These are phyloP conservation scores for Epichloe baconii DNA, from an alignment of 2,329 filamentous ascomycete species.

Conservation along the genomic window DNA sequence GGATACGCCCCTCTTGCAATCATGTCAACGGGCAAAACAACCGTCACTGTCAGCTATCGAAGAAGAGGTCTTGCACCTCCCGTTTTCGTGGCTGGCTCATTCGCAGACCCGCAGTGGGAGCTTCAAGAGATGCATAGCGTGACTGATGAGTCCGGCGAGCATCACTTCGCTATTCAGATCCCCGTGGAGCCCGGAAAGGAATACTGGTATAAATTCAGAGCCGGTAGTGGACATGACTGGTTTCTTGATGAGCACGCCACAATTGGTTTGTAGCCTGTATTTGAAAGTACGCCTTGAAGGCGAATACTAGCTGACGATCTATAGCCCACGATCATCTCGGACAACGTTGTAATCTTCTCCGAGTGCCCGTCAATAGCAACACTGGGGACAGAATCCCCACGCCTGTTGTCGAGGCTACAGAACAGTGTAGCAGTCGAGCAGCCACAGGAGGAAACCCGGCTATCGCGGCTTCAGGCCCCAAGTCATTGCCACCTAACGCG, in stretches of 20 bases:
- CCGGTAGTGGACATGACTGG: conserved; percentile 58
- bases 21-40: conserved; percentile 17
- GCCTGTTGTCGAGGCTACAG: conserved; percentile 7
- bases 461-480: conserved; percentile 1
- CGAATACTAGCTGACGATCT: neutral
- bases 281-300: neutral
- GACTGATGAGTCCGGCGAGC: conserved; percentile 36
- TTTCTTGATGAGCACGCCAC: conserved; percentile 49
- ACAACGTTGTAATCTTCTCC: conserved; percentile 9
- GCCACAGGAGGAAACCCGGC: neutral
- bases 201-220: conserved; percentile 64
- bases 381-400: neutral
- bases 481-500: conserved; percentile 9
- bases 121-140: conserved; percentile 50
- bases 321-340: conserved; percentile 6
- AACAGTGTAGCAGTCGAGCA: neutral
- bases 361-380: conserved; percentile 8
- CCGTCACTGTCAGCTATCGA: conserved; percentile 47
- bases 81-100: conserved; percentile 56
- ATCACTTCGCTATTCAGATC: conserved; percentile 45
- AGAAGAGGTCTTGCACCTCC: conserved; percentile 49
- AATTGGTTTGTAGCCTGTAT: conserved; percentile 32
- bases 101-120: conserved; percentile 54
- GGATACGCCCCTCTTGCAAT: neutral
- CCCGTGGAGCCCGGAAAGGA: conserved; percentile 40